phyloP scores from a whole-genome alignment of 257 asterid genomes.

The Solanum commersonii region DNA sequence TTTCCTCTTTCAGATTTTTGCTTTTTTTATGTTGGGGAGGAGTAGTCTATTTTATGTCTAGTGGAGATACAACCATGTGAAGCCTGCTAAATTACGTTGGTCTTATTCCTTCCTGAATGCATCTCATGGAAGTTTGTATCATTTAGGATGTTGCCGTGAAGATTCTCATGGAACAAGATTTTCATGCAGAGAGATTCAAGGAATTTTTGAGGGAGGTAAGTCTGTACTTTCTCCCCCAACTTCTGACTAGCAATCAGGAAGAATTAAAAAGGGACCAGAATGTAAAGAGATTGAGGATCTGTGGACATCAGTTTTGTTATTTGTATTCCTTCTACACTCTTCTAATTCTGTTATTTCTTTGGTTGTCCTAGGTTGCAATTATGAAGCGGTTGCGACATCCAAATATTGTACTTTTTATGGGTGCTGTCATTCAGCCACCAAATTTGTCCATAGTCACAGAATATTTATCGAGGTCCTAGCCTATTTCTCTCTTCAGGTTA shows the following conservation, averaged over 20 bases:
- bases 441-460: constrained; percentile 92
- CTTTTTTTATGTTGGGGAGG: neutral
- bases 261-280: neutral
- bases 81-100: neutral
- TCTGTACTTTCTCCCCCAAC: constrained; percentile 4
- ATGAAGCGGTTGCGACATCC: constrained; percentile 96
- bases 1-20: neutral
- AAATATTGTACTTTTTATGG: constrained; percentile 96
- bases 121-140: neutral
- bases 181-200: constrained; percentile 55
- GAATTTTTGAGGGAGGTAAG: constrained; percentile 84
- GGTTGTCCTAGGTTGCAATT: constrained; percentile 63
- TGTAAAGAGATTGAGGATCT: neutral
- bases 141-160: constrained; percentile 97
- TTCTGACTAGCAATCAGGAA: neutral
- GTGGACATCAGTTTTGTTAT: neutral
- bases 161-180: constrained; percentile 95
- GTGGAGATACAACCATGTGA: neutral
- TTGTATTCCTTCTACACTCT: neutral
- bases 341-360: constrained; percentile 14
- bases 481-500: neutral
- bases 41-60: neutral
- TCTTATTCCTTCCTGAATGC: neutral
- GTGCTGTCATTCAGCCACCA: constrained; percentile 90
- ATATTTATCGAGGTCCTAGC: constrained; percentile 65